A percentile compares a stretch with the other conserved stretches of the same genome.
phyloP scores from a whole-genome alignment of 306 rosid species.

The Lathyrus sativus region DNA sequence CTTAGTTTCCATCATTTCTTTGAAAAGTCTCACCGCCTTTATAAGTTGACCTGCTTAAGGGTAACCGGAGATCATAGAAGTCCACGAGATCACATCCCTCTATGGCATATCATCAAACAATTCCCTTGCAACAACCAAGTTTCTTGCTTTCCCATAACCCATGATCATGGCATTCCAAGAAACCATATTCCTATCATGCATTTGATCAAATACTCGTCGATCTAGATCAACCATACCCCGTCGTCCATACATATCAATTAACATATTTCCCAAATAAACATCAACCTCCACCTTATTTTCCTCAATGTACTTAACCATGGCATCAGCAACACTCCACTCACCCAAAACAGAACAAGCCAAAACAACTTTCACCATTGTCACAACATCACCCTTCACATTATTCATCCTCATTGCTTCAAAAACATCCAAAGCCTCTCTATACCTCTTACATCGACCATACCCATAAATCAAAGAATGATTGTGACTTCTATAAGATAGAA shows the following conservation, averaged over 20 bases:
- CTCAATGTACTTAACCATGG: too few species aligned
- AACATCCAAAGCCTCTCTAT: constrained; percentile 61
- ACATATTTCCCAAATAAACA: too few species aligned
- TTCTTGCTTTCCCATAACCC: constrained; percentile 60
- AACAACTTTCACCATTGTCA: constrained; percentile 79
- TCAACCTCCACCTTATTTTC: too few species aligned
- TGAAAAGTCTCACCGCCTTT: constrained; percentile 69
- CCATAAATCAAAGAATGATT: constrained; percentile 81
- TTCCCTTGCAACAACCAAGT: constrained; percentile 51
- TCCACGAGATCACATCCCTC: constrained; percentile 85
- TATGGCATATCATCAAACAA: constrained; percentile 62
- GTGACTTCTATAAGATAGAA: too few species aligned
- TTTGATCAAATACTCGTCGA: too few species aligned
- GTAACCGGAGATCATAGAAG: constrained; percentile 72
- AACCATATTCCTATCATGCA: too few species aligned
- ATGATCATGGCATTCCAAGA: constrained; percentile 82
- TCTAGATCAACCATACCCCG: too few species aligned
- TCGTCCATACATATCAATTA: too few species aligned
- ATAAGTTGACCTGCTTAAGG: constrained; percentile 64
- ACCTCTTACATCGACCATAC: constrained; percentile 53
- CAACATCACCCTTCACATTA: constrained; percentile 58
- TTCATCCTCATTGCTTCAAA: constrained; percentile 56
- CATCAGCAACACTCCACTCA: too few species aligned
- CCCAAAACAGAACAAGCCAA: too few species aligned
- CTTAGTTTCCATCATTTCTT: constrained; percentile 76